phyloP scores from a whole-genome alignment of 169 alveolate genomes.

The Sarcocystis neurona region DNA sequence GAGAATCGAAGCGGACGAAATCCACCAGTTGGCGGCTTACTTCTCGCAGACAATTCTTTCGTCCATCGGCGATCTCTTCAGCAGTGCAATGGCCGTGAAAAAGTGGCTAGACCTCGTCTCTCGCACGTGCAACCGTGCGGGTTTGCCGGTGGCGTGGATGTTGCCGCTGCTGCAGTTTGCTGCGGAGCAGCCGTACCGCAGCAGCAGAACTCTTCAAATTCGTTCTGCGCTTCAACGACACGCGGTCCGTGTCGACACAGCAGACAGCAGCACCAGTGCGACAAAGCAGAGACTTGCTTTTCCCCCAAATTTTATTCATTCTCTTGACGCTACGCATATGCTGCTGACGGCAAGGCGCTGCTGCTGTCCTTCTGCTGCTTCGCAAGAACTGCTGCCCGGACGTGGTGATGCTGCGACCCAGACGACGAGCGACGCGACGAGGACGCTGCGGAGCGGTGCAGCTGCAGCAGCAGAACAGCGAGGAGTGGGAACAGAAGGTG shows the following conservation, averaged over 20 bases:
- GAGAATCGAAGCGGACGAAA: slow-evolving; percentile 60
- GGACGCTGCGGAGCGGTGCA: no score
- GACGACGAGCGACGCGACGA: neutral
- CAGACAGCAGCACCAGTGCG: slow-evolving; percentile 62
- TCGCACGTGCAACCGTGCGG: slow-evolving; percentile 83
- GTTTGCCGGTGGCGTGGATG: slow-evolving; percentile 94
- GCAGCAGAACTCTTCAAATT: slow-evolving; percentile 75
- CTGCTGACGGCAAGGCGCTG: slow-evolving; percentile 93
- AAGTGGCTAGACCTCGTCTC: slow-evolving; percentile 94
- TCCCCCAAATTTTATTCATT: slow-evolving; percentile 96
- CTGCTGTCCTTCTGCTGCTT: neutral
- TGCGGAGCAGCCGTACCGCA: slow-evolving; percentile 93
- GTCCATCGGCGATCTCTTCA: slow-evolving; percentile 91
- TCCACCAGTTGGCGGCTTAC: slow-evolving; percentile 75
- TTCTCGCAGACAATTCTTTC: slow-evolving; percentile 88
- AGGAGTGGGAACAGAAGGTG: no score
- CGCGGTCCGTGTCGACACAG: slow-evolving; percentile 78
- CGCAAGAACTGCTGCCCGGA: neutral
- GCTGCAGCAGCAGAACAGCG: no score
- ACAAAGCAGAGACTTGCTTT: slow-evolving; percentile 92
- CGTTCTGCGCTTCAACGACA: slow-evolving; percentile 82
- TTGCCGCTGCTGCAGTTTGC: slow-evolving; percentile 92
- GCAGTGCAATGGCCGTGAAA: slow-evolving; percentile 92
- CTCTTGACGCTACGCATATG: slow-evolving; percentile 95
- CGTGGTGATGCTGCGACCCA: neutral